Evolutionary conservation across 192 early-diverging fungal species (phyloP), one percentile per base, ranked within the genome.

Genomic region (Linderina pennispora): DNA sequence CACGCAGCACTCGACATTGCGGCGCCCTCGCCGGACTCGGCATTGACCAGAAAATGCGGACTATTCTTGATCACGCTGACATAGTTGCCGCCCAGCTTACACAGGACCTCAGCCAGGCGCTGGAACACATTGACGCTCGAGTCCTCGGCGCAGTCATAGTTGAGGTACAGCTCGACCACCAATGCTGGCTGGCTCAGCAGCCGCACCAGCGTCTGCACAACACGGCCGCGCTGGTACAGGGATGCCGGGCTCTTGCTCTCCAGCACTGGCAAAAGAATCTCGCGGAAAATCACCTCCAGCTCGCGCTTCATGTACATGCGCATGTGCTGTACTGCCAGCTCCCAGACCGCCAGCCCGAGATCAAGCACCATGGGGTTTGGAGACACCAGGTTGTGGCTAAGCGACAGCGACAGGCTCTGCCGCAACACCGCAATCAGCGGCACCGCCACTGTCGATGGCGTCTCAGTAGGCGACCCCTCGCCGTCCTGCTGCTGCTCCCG

Each of bases 91-190:
- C 58, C 55, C 4, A 73, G 53, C 15, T 44, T 56, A 34, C 62
- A 65, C 38, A 73, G 26, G 2, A 52, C 45, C 53, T 73, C 69
- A 19, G 91, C 83, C 31, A 93, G 74, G 5, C 91, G 76, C 65
- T 97, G 91, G 78, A 88, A 97, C 50, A 92, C 83, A 45, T 92
- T 97, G 58, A 89, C 81, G 23, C 81, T 58, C 8, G 88, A 82
- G 53, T 90, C 83, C 33, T 79, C 62, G 43, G 88, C 81, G 58
- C 93, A 97, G 67, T 97, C 93, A 46, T 94, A 94, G 74, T 97
- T 97, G 2, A 97, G 69, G 50, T 92, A 97, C 20, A 97, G 79
- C 55, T 97, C 93, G 3, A 97, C 90, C 3, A 94, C 57, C 3
- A 88, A 69, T 26, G 83, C 77, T 16, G 89, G 87, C 34, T 90